Evolutionary conservation across 257 asterid species (phyloP).

Genomic region (Fraxinus americana): DNA sequence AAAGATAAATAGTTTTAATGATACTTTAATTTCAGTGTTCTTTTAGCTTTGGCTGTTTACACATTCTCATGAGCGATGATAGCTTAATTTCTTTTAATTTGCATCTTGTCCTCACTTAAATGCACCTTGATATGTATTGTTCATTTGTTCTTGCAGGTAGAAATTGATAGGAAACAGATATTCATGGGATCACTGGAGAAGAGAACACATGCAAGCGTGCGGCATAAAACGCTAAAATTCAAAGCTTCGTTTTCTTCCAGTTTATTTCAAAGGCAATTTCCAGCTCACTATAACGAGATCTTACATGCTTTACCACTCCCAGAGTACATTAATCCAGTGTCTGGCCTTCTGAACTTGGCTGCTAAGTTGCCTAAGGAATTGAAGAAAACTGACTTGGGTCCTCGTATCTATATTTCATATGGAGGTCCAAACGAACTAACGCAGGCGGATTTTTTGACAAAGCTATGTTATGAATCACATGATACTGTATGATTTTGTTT

Average conservation of each 20-base stretch:
- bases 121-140: not conserved
- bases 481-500: constrained; percentile 63
- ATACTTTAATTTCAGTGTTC: constrained; percentile 3
- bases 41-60: not conserved
- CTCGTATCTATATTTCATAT: constrained; percentile 71
- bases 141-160: constrained; percentile 61
- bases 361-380: constrained; percentile 68
- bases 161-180: constrained; percentile 62
- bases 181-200: constrained; percentile 84
- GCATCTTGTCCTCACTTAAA: constrained; percentile 9
- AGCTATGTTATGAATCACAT: constrained; percentile 74
- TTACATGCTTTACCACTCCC: constrained; percentile 76
- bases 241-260: constrained; percentile 83
- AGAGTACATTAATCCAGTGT: constrained; percentile 74
- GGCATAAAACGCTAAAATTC: constrained; percentile 60
- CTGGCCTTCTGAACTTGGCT: constrained; percentile 83
- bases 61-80: not conserved
- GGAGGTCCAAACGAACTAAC: constrained; percentile 75
- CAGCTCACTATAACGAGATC: constrained; percentile 72
- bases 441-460: constrained; percentile 69
- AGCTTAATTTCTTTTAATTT: constrained; percentile 11
- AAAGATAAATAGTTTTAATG: not conserved
- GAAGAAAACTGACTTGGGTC: constrained; percentile 72
- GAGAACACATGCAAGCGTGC: constrained; percentile 63
- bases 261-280: constrained; percentile 78